phyloP scores from a whole-genome alignment of 2,329 filamentous ascomycete genomes.

The Pseudocercospora pini-densiflorae region DNA sequence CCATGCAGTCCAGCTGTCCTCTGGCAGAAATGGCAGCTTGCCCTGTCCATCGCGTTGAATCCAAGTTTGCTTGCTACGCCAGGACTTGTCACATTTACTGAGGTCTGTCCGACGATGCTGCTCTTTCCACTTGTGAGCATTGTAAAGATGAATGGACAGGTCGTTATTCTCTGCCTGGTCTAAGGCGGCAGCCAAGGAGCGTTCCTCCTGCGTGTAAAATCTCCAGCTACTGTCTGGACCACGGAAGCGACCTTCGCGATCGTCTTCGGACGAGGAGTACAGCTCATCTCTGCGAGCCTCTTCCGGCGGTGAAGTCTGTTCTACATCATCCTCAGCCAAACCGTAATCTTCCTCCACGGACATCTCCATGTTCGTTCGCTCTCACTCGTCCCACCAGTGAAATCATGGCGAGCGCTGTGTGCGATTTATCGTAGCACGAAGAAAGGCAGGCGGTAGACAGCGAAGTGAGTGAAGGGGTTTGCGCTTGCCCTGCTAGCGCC shows the following conservation, averaged over 20 bases:
- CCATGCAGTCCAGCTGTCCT: constrained; percentile 81
- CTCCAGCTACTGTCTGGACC: constrained; percentile 72
- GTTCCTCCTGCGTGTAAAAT: constrained; percentile 64
- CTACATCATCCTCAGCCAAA: neutral
- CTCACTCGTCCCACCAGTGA: neutral
- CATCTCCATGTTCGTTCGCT: constrained; percentile 19
- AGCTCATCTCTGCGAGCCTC: constrained; percentile 2
- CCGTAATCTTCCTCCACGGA: constrained; percentile 19
- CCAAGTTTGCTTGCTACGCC: constrained; percentile 50
- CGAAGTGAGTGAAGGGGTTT: neutral
- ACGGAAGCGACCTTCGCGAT: constrained; percentile 68
- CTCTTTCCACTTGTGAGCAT: constrained; percentile 71
- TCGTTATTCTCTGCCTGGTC: constrained; percentile 68
- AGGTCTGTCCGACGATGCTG: constrained; percentile 37
- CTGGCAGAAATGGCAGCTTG: constrained; percentile 47
- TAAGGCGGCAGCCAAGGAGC: constrained; percentile 66
- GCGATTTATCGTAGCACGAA: neutral
- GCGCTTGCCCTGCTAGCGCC: neutral
- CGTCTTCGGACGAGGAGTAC: constrained; percentile 22
- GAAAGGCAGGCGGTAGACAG: neutral
- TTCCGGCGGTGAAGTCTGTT: constrained; percentile 3
- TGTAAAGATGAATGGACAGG: constrained; percentile 77
- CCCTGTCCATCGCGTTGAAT: constrained; percentile 38
- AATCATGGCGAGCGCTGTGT: constrained; percentile 9
- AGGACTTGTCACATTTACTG: constrained; percentile 28